phyloP scores from a whole-genome alignment of 1,284 basidiomycete genomes.

The Stereum hirsutum region DNA sequence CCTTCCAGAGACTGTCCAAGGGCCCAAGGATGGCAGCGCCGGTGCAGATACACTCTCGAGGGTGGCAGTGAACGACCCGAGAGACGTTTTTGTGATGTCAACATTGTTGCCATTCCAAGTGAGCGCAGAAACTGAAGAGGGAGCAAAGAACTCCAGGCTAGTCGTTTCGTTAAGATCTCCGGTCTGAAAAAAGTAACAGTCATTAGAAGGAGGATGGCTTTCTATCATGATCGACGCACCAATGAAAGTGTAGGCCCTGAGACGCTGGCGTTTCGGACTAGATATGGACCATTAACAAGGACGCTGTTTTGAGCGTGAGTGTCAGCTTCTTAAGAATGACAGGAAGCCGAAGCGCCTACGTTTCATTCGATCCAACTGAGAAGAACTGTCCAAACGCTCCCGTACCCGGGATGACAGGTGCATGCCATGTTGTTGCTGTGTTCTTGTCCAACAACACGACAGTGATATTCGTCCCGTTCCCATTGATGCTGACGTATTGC shows the following conservation, averaged over 20 bases:
- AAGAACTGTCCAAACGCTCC: slow-evolving; percentile 34
- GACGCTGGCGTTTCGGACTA: background rate
- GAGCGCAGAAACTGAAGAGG: background rate
- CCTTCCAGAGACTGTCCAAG: background rate
- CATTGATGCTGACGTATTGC: background rate
- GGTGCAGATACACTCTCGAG: background rate
- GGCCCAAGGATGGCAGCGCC: background rate
- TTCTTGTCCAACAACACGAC: slow-evolving; percentile 34
- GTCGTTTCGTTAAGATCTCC: background rate
- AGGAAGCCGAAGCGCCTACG: slow-evolving; percentile 2
- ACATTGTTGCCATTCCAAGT: background rate
- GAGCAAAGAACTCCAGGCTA: background rate
- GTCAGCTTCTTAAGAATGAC: background rate
- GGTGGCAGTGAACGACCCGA: background rate
- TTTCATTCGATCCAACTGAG: slow-evolving; percentile 38
- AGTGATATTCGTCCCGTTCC: slow-evolving; percentile 16
- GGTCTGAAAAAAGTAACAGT: background rate
- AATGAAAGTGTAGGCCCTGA: background rate
- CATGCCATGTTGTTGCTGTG: slow-evolving; percentile 38
- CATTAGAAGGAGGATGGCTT: background rate
- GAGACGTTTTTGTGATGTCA: background rate
- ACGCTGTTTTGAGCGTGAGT: background rate
- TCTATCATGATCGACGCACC: background rate
- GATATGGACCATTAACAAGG: background rate
- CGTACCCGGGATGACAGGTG: slow-evolving; percentile 28